Conservation (phyloP, 148 eudicot genomes). For the Rhododendron williamsianum region DNA sequence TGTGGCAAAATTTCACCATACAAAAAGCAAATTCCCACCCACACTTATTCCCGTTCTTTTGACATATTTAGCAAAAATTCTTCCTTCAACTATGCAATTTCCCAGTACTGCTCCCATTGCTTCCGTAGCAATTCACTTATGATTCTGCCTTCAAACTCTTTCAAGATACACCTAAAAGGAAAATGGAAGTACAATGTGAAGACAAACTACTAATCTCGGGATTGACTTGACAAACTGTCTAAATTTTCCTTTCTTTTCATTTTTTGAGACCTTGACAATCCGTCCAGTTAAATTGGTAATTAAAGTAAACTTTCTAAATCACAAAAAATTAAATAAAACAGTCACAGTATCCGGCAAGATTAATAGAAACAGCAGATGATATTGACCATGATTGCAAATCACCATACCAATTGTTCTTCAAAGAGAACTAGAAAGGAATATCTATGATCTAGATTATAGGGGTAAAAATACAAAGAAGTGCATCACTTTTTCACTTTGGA, state of each 20-base stretch:
- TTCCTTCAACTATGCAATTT: slow-evolving; percentile 26
- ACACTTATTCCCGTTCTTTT: slow-evolving; percentile 49
- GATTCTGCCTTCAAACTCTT: slow-evolving; percentile 24
- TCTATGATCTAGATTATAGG: not conserved
- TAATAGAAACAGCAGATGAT: not conserved
- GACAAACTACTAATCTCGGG: not conserved
- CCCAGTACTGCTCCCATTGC: slow-evolving; percentile 21
- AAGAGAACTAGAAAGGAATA: not conserved
- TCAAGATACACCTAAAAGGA: not conserved
- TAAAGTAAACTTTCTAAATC: not conserved
- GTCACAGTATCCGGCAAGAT: not conserved
- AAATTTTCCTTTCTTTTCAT: not conserved
- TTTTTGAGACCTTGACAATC: not conserved
- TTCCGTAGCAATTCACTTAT: slow-evolving; percentile 33
- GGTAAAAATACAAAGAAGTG: not conserved
- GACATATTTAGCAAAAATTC: slow-evolving; percentile 35
- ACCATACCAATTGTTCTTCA: not conserved
- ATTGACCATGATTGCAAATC: not conserved
- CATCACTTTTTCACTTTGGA: not conserved
- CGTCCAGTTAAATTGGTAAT: not conserved
- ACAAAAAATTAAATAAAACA: not conserved
- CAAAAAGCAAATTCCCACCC: slow-evolving; percentile 27
- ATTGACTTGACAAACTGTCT: not conserved
- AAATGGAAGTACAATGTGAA: not conserved
- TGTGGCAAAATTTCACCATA: slow-evolving; percentile 19